Evolutionary conservation across 1,284 basidiomycete species (phyloP).

Genomic region (Tilletia walkeri): DNA sequence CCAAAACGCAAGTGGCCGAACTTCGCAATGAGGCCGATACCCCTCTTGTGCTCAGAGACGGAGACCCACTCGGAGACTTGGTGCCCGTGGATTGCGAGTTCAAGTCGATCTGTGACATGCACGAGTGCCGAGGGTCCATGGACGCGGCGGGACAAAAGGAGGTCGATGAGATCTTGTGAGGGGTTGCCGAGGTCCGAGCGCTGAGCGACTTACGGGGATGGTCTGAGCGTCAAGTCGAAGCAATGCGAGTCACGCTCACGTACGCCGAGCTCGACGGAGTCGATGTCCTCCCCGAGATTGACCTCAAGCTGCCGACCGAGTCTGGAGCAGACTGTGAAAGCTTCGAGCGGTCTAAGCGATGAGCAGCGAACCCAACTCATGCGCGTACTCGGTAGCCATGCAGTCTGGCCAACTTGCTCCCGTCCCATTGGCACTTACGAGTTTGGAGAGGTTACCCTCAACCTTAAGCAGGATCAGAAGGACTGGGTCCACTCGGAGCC

Average conservation of each 20-base stretch:
- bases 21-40: not conserved
- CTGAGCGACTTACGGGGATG: no score
- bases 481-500: constrained; percentile 30
- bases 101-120: not conserved
- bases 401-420: not conserved
- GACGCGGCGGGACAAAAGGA: no score
- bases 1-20: not conserved
- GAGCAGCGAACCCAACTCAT: not conserved
- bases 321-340: not conserved
- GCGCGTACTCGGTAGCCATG: not conserved
- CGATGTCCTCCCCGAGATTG: constrained; percentile 2
- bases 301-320: not conserved
- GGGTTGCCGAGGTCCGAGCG: no score
- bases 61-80: not conserved
- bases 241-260: not conserved
- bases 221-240: no score
- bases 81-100: not conserved
- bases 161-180: no score
- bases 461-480: not conserved
- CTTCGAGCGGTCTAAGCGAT: not conserved
- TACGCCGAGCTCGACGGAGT: not conserved
- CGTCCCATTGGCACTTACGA: not conserved
- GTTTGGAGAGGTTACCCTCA: not conserved
- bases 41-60: not conserved
- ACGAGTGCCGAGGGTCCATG: no score